Base-by-base conservation (phyloP, 768 basidiomycete genomes). In the Tulasnella sp. region DNA sequence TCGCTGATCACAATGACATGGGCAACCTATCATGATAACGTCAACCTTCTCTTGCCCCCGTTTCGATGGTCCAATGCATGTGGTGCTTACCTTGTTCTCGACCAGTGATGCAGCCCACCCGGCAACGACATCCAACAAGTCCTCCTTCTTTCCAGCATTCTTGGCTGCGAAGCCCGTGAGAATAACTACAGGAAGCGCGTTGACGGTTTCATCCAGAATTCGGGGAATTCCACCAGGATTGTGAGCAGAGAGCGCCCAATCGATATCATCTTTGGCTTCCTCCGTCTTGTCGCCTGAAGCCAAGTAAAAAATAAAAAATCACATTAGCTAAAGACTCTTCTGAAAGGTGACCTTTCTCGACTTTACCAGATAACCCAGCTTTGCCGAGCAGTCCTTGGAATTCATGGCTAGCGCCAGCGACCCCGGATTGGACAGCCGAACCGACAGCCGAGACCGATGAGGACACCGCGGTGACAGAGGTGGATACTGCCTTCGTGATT, bases 1-100 rank as follows among this genome's bases (percentile, higher is more conserved):
- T 99, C 95, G 82, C 94, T 94, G 68, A 96, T 86, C 44, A 99
- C 91, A 73, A 99, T 87, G 71, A 98, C 95, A 85, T 99, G 97
- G 0, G 97, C 97, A 79, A 95, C 87, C 94, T 96, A 75, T 68
- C 34, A 77, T 42, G 73, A 34, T 31, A 78, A n/a, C 71, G 44
- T 58, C 24, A 46, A 73, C 46, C 36, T 44, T 31, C 19, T 72
- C 34, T 58, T 40, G 16, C 9, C 62, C 56, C 31, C 56, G 1
- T 7, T 1, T 16, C 56, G 21, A 42, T 12, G 24, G 2, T 39
- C 31, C 2, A 71, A n/a, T 1, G 18, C 14, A 62, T 21, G n/a
- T 16, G 19, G 7, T 19, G 68, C 82, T 72, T 79, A 94, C 94
- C 87, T 92, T 89, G 81, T 91, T 94, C 83, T 98, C 95, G 0